phyloP scores from a whole-genome alignment of 495 filamentous ascomycete species.

The Elasticomyces elasticus region DNA sequence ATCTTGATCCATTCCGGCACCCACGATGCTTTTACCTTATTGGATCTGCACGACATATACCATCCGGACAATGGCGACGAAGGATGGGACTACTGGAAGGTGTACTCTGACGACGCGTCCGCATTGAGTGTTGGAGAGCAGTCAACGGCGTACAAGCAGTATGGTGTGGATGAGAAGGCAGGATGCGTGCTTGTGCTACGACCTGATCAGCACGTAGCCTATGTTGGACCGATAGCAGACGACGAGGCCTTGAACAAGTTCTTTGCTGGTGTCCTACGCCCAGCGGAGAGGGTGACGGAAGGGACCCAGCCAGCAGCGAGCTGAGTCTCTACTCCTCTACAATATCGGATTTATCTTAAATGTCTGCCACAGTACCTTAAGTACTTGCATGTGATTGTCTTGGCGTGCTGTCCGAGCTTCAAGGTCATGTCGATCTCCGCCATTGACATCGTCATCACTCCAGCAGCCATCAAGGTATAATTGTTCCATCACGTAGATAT shows the following conservation, averaged over 20 bases:
- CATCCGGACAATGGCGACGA: conserved; percentile 47
- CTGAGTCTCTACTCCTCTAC: not conserved
- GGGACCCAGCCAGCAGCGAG: not conserved
- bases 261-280: not conserved
- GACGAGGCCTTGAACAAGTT: not conserved
- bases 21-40: conserved; percentile 41
- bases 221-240: conserved; percentile 41
- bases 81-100: conserved; percentile 56
- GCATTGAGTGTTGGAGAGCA: conserved; percentile 42
- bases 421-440: too few relatives aligned
- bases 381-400: too few relatives aligned
- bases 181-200: conserved; percentile 52
- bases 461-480: too few relatives aligned
- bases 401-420: too few relatives aligned
- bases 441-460: too few relatives aligned
- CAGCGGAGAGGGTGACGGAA: not conserved
- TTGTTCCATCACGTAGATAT: too few relatives aligned
- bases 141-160: conserved; percentile 52
- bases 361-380: too few relatives aligned
- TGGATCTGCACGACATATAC: conserved; percentile 47
- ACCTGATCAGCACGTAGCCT: conserved; percentile 58
- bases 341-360: too few relatives aligned
- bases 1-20: conserved; percentile 52
- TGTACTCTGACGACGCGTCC: conserved; percentile 53
- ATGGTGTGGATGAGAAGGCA: conserved; percentile 48